phyloP scores from a whole-genome alignment of 2,329 filamentous ascomycete species.

The Cladosporium phlei region DNA sequence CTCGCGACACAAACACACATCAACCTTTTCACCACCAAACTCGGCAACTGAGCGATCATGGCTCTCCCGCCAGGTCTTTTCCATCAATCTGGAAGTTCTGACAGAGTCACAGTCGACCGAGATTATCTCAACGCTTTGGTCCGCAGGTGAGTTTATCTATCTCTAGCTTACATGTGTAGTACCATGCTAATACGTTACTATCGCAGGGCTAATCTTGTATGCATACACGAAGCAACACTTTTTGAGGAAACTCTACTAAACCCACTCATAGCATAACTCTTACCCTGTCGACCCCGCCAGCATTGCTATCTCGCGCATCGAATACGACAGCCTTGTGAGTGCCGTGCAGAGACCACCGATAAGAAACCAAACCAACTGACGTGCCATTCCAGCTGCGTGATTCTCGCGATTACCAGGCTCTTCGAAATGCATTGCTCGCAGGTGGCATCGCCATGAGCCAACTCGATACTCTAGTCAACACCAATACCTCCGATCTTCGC shows the following conservation, averaged over 20 bases:
- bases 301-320: conserved; percentile 54
- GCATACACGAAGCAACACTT: conserved; percentile 1
- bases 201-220: conserved; percentile 28
- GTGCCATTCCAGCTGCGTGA: conserved; percentile 31
- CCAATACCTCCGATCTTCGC: conserved; percentile 15
- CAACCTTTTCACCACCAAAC: no score
- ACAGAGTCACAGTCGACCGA: conserved; percentile 54
- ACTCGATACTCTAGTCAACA: conserved; percentile 44
- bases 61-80: not conserved
- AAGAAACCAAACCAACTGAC: not conserved
- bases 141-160: conserved; percentile 51
- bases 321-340: conserved; percentile 58
- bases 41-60: no score
- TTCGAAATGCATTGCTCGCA: conserved; percentile 46
- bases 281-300: conserved; percentile 18
- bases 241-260: not conserved
- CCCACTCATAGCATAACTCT: not conserved
- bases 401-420: conserved; percentile 50
- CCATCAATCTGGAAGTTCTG: conserved; percentile 13
- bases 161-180: conserved; percentile 6
- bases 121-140: conserved; percentile 58
- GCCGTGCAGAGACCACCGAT: not conserved
- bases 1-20: not conserved
- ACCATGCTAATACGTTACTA: conserved; percentile 16
- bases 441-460: conserved; percentile 49